Evolutionary conservation across 129 eudicot genomes (phyloP).

Genomic region (Chrysanthemum seticuspe): DNA sequence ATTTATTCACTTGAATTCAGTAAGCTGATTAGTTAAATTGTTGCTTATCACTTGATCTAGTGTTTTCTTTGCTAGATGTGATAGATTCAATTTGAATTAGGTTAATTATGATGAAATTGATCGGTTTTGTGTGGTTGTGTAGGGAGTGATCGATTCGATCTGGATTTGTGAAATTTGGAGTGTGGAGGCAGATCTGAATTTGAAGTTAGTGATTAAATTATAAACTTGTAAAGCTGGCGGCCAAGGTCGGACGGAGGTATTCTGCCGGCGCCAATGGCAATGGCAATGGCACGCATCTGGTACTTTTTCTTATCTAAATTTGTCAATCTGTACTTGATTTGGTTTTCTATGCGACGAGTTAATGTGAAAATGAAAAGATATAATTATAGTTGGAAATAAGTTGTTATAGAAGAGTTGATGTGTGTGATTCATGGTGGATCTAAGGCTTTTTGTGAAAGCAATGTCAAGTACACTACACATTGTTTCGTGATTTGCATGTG

Average conservation of each 20-base stretch:
- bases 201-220: conserved; percentile 9
- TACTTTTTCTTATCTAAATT: conserved; percentile 28
- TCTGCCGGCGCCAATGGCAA: conserved; percentile 77
- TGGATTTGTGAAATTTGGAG: conserved; percentile 28
- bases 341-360: conserved; percentile 3
- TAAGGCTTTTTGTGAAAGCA: conserved; percentile 17
- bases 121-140: conserved; percentile 22
- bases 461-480: conserved; percentile 1
- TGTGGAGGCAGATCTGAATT: conserved; percentile 47
- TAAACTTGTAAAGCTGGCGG: conserved; percentile 64
- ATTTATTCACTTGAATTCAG: conserved; percentile 15
- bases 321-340: conserved; percentile 2
- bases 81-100: background rate
- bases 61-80: conserved; percentile 10
- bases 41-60: conserved; percentile 23
- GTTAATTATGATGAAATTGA: conserved; percentile 16
- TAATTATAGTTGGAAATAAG: background rate
- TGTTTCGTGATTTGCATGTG: conserved; percentile 12
- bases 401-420: background rate
- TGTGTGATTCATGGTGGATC: conserved; percentile 12
- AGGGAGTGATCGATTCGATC: conserved; percentile 36
- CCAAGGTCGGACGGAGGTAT: conserved; percentile 78
- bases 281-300: conserved; percentile 59
- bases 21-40: conserved; percentile 10
- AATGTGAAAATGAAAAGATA: background rate